Evolutionary conservation across 495 filamentous ascomycete species (phyloP), one percentile per base, ranked within the genome.

Genomic region (Astrothelium macrocarpum): DNA sequence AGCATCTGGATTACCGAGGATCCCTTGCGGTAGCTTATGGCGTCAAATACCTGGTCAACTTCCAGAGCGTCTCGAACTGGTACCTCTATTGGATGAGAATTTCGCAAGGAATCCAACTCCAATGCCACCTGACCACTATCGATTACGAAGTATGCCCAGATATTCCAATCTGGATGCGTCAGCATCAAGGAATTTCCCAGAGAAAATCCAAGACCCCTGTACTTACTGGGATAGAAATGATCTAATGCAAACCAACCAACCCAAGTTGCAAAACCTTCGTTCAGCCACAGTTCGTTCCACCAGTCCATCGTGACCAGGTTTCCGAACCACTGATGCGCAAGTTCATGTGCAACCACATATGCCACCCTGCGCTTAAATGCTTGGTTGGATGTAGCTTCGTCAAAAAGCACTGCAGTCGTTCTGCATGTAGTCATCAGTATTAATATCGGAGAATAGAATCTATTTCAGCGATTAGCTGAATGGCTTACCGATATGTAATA

Each of bases 261-360:
- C 94, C 93, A 97, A 3, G 94, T 98, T 26, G 94, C 94, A 74
- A 98, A 98, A 1, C 92, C 93, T 74, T 97, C 93, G 64, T 80
- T 80, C 14, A 97, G 82, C 93, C 94, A 98, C 26, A 98, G 81
- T 74, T 95, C 94, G 72, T 88, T 91, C 94, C 94, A 97, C 83
- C 84, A 88, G 67, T 86, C 83, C 87, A 90, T 90, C 18, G 87
- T 90, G 25, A 97, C 94, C 20, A 97, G 83, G 72, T 98, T 96
- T 32, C 94, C 94, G 71, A 97, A 98, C 94, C 94, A 98, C 77
- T 97, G 94, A 74, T 98, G 94, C 32, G 94, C 94, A 53, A 98
- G 78, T 72, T 98, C 92, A 74, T 96, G 91, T 5, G 90, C 89
- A 23, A 97, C 91, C 32, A 97, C 91, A 67, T 98, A 96, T 23